phyloP scores from a whole-genome alignment of 371 early-diverging fungal genomes.

The Syncephalastrum racemosum region DNA sequence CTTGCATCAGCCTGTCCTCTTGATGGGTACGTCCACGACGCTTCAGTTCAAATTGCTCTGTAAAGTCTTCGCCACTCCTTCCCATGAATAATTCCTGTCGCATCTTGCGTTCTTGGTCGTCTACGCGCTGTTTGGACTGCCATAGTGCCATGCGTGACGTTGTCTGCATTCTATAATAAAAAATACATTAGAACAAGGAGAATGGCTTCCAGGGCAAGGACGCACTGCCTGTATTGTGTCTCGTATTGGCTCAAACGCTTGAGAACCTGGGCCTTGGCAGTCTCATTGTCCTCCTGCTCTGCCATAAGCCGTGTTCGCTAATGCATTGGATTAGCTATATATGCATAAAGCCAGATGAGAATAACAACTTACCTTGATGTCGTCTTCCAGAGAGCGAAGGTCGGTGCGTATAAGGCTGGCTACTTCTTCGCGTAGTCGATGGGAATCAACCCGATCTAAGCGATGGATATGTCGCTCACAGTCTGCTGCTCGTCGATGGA shows the following conservation, averaged over 20 bases:
- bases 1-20: conserved; percentile 45
- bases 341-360: background rate
- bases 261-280: conserved; percentile 45
- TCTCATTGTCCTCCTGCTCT: conserved; percentile 62
- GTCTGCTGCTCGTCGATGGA: conserved; percentile 38
- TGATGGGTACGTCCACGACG: conserved; percentile 32
- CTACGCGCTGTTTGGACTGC: conserved; percentile 57
- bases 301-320: conserved; percentile 55
- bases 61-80: conserved; percentile 31
- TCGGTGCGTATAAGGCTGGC: conserved; percentile 24
- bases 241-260: conserved; percentile 56
- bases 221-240: conserved; percentile 59
- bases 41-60: conserved; percentile 42
- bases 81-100: conserved; percentile 57
- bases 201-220: background rate
- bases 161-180: conserved; percentile 32
- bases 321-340: conserved; percentile 1
- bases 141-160: conserved; percentile 61
- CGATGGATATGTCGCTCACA: conserved; percentile 42
- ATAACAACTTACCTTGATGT: conserved; percentile 26
- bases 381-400: conserved; percentile 27
- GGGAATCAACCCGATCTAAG: conserved; percentile 29
- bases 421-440: conserved; percentile 33
- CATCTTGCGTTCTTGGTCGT: conserved; percentile 52
- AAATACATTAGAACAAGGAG: background rate